phyloP scores from a whole-genome alignment of 768 basidiomycete species.

The Cubamyces lactineus region DNA sequence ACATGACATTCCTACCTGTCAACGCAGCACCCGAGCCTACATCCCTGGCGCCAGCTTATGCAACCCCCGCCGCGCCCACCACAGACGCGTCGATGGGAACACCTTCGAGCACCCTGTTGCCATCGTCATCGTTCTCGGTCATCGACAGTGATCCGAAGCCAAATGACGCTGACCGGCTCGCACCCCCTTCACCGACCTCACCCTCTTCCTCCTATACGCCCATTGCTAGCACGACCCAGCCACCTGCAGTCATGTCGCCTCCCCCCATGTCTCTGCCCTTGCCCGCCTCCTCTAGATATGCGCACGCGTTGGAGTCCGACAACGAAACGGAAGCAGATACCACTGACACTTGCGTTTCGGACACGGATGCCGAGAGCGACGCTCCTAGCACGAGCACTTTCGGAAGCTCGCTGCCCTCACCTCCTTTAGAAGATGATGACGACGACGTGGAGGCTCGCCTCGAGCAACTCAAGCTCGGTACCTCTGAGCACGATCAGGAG shows the following conservation, averaged over 20 bases:
- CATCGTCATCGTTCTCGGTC: conserved; percentile 11
- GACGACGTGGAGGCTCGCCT: conserved; percentile 3
- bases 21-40: conserved; percentile 9
- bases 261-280: conserved; percentile 26
- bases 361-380: conserved; percentile 34
- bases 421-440: conserved; percentile 17
- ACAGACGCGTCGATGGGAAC: conserved; percentile 1
- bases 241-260: conserved; percentile 12
- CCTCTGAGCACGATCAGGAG: background rate
- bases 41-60: conserved; percentile 1
- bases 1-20: conserved; percentile 26
- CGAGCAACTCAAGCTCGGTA: conserved; percentile 11
- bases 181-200: background rate
- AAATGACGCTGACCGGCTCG: conserved; percentile 11
- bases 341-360: conserved; percentile 21
- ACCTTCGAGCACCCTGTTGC: conserved; percentile 10
- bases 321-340: conserved; percentile 26
- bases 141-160: conserved; percentile 10
- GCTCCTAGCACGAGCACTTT: conserved; percentile 29
- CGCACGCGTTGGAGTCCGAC: conserved; percentile 9
- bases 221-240: background rate
- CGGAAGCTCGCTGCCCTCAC: conserved; percentile 24
- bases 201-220: background rate
- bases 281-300: background rate
- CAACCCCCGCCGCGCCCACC: background rate